Conservation (phyloP, 1,284 basidiomycete genomes). For the Tetrapyrgos nigripes region DNA sequence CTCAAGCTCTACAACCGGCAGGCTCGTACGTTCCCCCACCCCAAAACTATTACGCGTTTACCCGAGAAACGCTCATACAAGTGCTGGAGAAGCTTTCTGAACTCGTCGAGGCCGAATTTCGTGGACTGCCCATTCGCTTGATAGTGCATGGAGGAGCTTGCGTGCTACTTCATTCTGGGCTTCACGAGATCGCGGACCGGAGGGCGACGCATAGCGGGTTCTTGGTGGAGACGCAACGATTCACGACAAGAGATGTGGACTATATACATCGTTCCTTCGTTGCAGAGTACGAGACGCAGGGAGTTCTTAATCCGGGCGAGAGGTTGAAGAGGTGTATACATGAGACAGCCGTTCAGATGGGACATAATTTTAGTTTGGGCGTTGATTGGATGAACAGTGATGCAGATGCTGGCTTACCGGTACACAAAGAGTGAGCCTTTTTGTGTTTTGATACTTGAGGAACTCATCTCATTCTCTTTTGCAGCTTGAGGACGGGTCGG, state of each 20-base stretch:
- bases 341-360: conserved; percentile 48
- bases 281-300: conserved; percentile 54
- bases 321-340: conserved; percentile 61
- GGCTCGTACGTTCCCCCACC: conserved; percentile 15
- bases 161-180: conserved; percentile 64
- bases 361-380: conserved; percentile 51
- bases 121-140: conserved; percentile 52
- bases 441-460: neutral
- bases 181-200: conserved; percentile 43
- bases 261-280: conserved; percentile 66
- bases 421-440: conserved; percentile 60
- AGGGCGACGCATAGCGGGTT: conserved; percentile 25
- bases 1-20: neutral
- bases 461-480: neutral
- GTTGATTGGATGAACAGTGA: conserved; percentile 78
- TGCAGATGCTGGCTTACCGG: conserved; percentile 69
- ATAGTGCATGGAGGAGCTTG: conserved; percentile 73
- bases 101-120: conserved; percentile 49
- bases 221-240: conserved; percentile 37
- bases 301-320: conserved; percentile 55
- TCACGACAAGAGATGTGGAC: conserved; percentile 68
- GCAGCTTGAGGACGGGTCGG: conserved; percentile 40
- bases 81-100: conserved; percentile 58
- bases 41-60: conserved; percentile 20
- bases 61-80: conserved; percentile 43